A percentile compares a stretch with the other conserved stretches of the same genome.
Conservation (phyloP, 179 eudicot genomes). For the Kewa caespitosa region DNA sequence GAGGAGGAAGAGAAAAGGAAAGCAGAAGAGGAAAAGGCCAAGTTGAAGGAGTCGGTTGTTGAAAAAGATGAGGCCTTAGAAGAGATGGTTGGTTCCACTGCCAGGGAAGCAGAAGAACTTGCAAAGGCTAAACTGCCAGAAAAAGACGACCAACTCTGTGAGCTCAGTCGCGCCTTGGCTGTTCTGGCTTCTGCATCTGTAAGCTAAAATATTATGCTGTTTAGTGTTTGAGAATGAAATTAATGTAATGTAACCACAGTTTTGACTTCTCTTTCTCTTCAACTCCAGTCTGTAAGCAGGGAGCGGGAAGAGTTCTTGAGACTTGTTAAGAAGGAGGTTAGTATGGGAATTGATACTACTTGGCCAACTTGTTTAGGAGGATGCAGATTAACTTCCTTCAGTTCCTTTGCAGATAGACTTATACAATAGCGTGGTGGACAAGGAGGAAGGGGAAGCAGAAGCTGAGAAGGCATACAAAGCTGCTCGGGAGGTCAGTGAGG, state of each 20-base stretch:
- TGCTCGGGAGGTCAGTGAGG: constrained; percentile 52
- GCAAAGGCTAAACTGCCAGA: constrained; percentile 41
- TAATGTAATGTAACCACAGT: background rate
- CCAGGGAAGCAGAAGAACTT: constrained; percentile 45
- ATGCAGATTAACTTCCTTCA: background rate
- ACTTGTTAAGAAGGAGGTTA: constrained; percentile 83
- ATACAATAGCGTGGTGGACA: constrained; percentile 74
- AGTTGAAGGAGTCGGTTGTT: constrained; percentile 47
- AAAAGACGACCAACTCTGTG: constrained; percentile 66
- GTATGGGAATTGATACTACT: constrained; percentile 11
- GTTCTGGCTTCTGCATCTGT: constrained; percentile 87
- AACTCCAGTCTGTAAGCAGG: constrained; percentile 73
- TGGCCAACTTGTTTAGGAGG: background rate
- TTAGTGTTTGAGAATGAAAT: background rate
- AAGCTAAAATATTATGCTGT: constrained; percentile 24
- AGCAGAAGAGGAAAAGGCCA: constrained; percentile 59
- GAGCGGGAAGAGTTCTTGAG: constrained; percentile 88
- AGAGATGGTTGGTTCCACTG: constrained; percentile 52
- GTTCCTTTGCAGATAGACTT: constrained; percentile 53
- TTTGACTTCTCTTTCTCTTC: constrained; percentile 17
- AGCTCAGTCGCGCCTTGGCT: constrained; percentile 78
- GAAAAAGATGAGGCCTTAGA: constrained; percentile 53
- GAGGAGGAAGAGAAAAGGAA: constrained; percentile 49
- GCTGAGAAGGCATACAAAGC: constrained; percentile 82
- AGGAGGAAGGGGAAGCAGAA: constrained; percentile 59